Base-by-base conservation (phyloP, 73 alveolate species). In the Symbiodinium natans region DNA sequence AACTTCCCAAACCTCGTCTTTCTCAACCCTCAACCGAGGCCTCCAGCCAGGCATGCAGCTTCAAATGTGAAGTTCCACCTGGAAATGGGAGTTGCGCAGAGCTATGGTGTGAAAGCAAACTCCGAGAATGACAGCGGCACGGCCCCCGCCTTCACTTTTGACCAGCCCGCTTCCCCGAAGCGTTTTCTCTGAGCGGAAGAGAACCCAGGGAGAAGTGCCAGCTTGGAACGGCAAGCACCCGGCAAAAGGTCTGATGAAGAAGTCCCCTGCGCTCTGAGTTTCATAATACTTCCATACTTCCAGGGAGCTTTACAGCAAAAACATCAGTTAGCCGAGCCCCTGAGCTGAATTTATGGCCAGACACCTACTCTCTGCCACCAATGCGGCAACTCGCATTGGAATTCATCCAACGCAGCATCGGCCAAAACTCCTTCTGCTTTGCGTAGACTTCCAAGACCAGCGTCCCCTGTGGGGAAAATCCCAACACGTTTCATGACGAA, bases 341-440 rank as follows among this genome's bases (percentile, higher is more conserved):
- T n/a, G n/a, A n/a, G n/a, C n/a, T 21, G 31, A 21, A 21, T 29
- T 1, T 56, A n/a, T n/a, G n/a, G n/a, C n/a, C n/a, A n/a, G n/a
- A n/a, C 5, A 63, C 94, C 95, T 89, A 68, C 4, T 29, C 73
- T 56, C 95, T 89, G 95, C 95, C 95, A 89, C 27, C 46, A 41
- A 41, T 89, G 86, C 13, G 95, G 95, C 75, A 89, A 41, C 43
- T 89, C 86, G 13, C 73, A 71, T 33, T 89, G 74, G 77, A 89
- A 89, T 33, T 89, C 95, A 23, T 40, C 87, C 73, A 89, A 39
- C 4, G 95, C 95, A 1, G 95, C 74, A 21, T 68, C 75, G 10
- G 95, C 95, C 42, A 89, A n/a, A 68, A 89, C 86, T 75, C 48
- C 41, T 36, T 75, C 86, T 17, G 80, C 80, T 23, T 63, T 25